Evolutionary conservation across 306 rosid species (phyloP), one percentile per base, ranked within the genome.

Genomic region (Styphnolobium japonicum): DNA sequence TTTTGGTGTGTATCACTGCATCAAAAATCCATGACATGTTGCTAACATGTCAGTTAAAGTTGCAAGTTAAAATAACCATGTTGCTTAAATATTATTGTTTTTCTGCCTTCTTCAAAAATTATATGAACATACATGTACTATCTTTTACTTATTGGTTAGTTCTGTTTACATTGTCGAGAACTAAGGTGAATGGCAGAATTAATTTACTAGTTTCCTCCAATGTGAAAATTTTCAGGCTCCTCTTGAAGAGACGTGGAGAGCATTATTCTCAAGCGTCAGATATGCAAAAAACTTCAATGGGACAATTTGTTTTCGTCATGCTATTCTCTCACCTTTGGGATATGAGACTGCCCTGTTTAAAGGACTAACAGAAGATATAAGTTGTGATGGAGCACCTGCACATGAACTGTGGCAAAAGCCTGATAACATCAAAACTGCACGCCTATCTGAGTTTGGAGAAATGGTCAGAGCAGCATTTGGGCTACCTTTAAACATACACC

Each of bases 231-330:
- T 81, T 77, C 93, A 95, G 98, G 25, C 97, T 63, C 85, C 82
- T 21, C 83, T 95, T 83, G 98, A 95, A 91, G 98, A 95, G 80
- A 95, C 97, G 79, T 95, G 98, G 98, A 84, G 66, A 74, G 94
- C 89, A 9, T 80, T 95, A 81, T 92, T 95, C 85, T 92, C 98
- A 34, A 90, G 98, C 69, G 51, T 92, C 71, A 74, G 84, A 88
- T 91, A 95, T 63, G 97, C 94, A 4, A 95, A 94, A 83, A 92
- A 92, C 87, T 91, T 90, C 81, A 92, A 76, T 22, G 86, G 89
- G 29, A 68, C 98, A 7, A 94, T 95, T 80, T 95, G 98, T 81
- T 95, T 95, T 81, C 97, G 89, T 18, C 98, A 92, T 58, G 97
- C 89, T 25, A 76, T 95, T 83, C 85, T 92, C 85, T 85, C 97